A percentile compares a stretch with the other conserved stretches of the same genome.
Conservation (phyloP, 495 filamentous ascomycete species). For the Bathelium albidoporum region DNA sequence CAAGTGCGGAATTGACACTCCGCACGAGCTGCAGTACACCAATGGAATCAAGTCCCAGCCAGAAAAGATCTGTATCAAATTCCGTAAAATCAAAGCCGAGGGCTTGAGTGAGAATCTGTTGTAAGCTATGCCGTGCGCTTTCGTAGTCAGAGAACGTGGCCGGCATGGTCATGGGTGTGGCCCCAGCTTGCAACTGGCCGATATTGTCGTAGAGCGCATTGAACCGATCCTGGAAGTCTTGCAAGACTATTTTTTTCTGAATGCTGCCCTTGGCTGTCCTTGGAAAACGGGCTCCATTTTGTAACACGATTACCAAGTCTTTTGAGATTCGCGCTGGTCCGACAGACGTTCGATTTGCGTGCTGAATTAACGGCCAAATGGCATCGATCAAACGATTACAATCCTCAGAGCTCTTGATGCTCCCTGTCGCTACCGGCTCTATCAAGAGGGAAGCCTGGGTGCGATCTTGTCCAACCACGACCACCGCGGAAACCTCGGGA, state of each 20-base stretch:
- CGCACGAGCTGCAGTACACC: neutral
- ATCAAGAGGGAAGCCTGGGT: conserved; percentile 44
- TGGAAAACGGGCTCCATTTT: neutral
- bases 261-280: neutral
- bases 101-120: neutral
- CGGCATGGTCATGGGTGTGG: too few species aligned
- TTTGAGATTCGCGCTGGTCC: neutral
- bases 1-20: neutral
- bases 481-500: conserved; percentile 34
- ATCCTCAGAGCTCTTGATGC: neutral
- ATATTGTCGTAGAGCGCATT: neutral
- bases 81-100: neutral
- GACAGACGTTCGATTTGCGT: neutral
- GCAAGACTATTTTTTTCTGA: neutral
- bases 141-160: neutral
- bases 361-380: neutral
- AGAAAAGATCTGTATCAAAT: neutral
- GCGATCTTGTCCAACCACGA: conserved; percentile 40
- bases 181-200: neutral
- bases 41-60: neutral
- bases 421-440: conserved; percentile 28
- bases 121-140: neutral
- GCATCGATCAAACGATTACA: neutral
- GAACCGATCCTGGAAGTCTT: neutral
- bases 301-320: neutral